A percentile compares a stretch with the other conserved stretches of the same genome.
These are phyloP conservation scores for Trichoderma gracile DNA, from an alignment of 2,329 filamentous ascomycete genomes.

Conservation along the genomic window DNA sequence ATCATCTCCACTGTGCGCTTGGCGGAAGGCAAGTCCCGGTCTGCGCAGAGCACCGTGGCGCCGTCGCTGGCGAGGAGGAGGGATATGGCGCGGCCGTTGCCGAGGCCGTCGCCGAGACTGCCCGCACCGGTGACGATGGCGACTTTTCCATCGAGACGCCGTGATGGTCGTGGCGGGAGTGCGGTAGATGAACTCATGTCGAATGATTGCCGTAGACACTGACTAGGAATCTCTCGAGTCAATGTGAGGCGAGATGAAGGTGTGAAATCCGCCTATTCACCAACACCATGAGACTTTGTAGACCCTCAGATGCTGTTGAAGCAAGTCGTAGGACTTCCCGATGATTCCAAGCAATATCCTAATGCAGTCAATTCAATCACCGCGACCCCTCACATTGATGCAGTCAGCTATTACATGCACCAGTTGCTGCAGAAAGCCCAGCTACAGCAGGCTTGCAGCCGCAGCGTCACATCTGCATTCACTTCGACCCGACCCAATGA, in stretches of 20 bases:
- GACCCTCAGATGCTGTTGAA: neutral
- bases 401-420: neutral
- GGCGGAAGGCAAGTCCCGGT: constrained; percentile 52
- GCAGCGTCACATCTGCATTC: constrained; percentile 9
- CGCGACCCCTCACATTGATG: constrained; percentile 16
- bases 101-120: constrained; percentile 56
- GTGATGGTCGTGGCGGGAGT: constrained; percentile 31
- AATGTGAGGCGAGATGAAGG: neutral
- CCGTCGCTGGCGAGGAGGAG: constrained; percentile 62
- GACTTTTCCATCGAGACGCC: constrained; percentile 33
- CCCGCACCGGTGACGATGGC: constrained; percentile 34
- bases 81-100: constrained; percentile 59
- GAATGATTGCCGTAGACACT: neutral
- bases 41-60: constrained; percentile 59
- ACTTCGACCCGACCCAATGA: neutral
- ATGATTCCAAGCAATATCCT: neutral
- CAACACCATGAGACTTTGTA: too few relatives aligned
- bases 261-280: too few relatives aligned
- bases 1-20: constrained; percentile 57
- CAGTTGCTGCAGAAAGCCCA: too few relatives aligned
- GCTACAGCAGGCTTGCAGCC: neutral
- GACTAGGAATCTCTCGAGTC: neutral
- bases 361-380: neutral
- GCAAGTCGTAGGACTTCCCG: too few relatives aligned
- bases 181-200: neutral